phyloP scores from a whole-genome alignment of 139 green algal genomes.

The Deuterostichococcus epilithicus region DNA sequence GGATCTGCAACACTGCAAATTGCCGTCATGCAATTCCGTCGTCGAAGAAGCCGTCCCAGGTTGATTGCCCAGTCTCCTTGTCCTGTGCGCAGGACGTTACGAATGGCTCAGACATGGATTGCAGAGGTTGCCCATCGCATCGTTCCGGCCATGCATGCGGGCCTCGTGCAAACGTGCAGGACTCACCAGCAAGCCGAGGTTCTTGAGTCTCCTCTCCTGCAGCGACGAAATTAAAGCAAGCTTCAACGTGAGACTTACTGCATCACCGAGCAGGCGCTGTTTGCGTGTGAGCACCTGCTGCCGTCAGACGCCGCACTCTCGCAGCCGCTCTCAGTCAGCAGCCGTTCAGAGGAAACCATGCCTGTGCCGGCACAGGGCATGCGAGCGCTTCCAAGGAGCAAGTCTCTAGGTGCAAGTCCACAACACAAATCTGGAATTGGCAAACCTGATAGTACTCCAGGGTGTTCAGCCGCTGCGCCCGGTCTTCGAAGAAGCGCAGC shows the following conservation, averaged over 20 bases:
- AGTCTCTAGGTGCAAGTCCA: no score
- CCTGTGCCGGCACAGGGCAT: no score
- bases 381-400: no score
- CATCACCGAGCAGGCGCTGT: not conserved
- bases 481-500: conserved; percentile 66
- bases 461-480: conserved; percentile 51
- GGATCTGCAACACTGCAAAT: no score
- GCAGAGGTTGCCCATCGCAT: no score
- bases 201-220: conserved; percentile 73
- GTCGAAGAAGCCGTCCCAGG: conserved; percentile 71
- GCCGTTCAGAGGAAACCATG: not conserved
- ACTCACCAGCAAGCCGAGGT: conserved; percentile 68
- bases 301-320: no score
- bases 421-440: not conserved
- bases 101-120: no score
- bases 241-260: not conserved
- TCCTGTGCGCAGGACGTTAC: no score
- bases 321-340: not conserved
- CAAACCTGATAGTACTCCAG: conserved; percentile 71
- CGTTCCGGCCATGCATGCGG: no score
- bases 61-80: conserved; percentile 68
- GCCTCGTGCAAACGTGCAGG: not conserved
- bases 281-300: no score
- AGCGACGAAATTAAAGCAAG: not conserved
- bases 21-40: conserved; percentile 45